These are phyloP conservation scores for Aquilaria agallochum DNA, from an alignment of 441 rosid genomes.

Conservation along the genomic window DNA sequence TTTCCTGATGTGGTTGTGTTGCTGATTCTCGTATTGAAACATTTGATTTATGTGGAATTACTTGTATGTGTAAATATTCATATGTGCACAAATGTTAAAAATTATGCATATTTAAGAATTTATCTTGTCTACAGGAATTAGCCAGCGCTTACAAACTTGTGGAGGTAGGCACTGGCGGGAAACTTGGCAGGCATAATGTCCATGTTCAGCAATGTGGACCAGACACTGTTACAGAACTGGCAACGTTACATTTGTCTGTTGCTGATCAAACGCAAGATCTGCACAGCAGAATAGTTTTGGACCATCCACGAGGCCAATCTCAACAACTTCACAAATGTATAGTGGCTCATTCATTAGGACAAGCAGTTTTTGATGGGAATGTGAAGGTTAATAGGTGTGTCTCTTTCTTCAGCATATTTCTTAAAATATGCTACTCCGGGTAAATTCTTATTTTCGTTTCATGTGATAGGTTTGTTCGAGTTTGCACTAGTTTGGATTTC, in stretches of 20 bases:
- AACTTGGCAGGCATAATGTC: conserved; percentile 82
- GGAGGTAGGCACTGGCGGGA: conserved; percentile 91
- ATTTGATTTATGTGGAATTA: no score
- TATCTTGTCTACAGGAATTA: conserved; percentile 45
- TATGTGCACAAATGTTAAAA: no score
- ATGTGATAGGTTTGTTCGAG: no score
- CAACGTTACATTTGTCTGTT: conserved; percentile 69
- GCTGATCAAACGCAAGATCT: conserved; percentile 78
- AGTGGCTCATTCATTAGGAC: conserved; percentile 82
- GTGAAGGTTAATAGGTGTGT: conserved; percentile 77
- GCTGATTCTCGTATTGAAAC: no score
- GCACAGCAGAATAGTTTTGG: conserved; percentile 77
- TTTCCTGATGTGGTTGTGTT: no score
- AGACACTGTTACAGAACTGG: conserved; percentile 64
- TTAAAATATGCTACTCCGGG: not conserved
- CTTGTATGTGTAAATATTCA: no score
- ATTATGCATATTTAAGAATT: no score
- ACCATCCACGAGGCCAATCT: conserved; percentile 79
- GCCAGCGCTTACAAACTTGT: conserved; percentile 73
- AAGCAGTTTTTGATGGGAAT: conserved; percentile 91
- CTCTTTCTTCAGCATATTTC: not conserved
- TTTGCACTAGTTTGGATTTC: no score
- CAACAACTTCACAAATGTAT: conserved; percentile 92
- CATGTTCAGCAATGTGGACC: conserved; percentile 89
- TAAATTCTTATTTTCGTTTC: not conserved